Percentiles rank a stretch among this genome's conserved stretches.
phyloP scores from a whole-genome alignment of 306 rosid species.

The Trifolium fragiferum region DNA sequence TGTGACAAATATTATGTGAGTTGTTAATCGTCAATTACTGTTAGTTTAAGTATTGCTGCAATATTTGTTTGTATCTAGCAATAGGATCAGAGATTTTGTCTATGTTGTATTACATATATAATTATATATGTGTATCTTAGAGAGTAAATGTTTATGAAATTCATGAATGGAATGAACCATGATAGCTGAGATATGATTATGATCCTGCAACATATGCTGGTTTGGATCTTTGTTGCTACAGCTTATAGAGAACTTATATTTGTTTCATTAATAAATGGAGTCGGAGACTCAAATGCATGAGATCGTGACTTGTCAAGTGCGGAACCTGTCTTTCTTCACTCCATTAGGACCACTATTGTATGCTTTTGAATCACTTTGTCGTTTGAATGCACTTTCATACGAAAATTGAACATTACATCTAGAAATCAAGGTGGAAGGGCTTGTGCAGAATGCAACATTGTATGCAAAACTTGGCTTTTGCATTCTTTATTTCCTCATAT shows the following conservation, averaged over 20 bases:
- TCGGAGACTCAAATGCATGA: not conserved
- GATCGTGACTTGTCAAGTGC: not conserved
- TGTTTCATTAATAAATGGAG: not conserved
- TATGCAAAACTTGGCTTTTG: too few relatives aligned
- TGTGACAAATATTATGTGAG: not conserved
- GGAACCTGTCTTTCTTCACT: not conserved
- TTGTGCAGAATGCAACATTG: too few relatives aligned
- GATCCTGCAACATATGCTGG: slow-evolving; percentile 5
- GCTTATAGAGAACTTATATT: not conserved
- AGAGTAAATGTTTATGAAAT: slow-evolving; percentile 9
- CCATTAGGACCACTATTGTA: not conserved
- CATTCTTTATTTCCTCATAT: not conserved
- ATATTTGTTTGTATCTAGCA: slow-evolving; percentile 14
- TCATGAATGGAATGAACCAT: not conserved
- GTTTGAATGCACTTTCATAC: too few relatives aligned
- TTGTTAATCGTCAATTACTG: slow-evolving; percentile 15
- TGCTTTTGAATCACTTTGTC: not conserved
- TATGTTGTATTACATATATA: slow-evolving; percentile 1
- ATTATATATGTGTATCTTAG: slow-evolving; percentile 8
- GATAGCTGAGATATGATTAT: not conserved
- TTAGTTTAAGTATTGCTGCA: slow-evolving; percentile 2
- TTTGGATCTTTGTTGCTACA: not conserved
- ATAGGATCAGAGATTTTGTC: slow-evolving; percentile 15
- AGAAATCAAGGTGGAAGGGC: too few relatives aligned
- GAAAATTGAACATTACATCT: too few relatives aligned